These are phyloP conservation scores for Conticribra weissflogii DNA, from an alignment of 108 stramenopile species.

Conservation along the genomic window DNA sequence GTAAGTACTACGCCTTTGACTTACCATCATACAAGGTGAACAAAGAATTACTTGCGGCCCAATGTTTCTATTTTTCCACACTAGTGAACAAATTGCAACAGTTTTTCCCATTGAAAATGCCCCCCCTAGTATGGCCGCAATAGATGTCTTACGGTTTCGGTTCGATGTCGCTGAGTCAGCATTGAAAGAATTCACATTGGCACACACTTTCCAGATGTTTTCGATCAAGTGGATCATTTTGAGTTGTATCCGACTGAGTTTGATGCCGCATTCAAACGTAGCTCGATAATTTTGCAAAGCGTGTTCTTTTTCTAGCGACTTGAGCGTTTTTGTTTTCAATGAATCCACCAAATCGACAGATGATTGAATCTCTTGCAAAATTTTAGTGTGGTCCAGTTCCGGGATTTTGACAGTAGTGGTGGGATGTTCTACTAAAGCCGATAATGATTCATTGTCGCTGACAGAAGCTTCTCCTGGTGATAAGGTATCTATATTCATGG, in stretches of 20 bases:
- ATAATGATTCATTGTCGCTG: neutral
- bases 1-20: slow-evolving; percentile 14
- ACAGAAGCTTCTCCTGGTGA: neutral
- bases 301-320: slow-evolving; percentile 11
- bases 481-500: neutral
- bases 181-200: neutral
- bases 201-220: slow-evolving; percentile 18
- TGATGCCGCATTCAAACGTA: slow-evolving; percentile 19
- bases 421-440: neutral
- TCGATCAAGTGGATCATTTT: slow-evolving; percentile 33
- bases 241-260: slow-evolving; percentile 25
- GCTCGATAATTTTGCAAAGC: slow-evolving; percentile 9
- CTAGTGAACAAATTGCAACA: slow-evolving; percentile 46
- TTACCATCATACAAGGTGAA: slow-evolving; percentile 60
- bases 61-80: slow-evolving; percentile 55
- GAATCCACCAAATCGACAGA: neutral
- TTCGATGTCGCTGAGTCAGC: neutral
- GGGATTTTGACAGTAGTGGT: too few relatives aligned
- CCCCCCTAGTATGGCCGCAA: slow-evolving; percentile 58
- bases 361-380: neutral
- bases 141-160: neutral
- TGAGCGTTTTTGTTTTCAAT: slow-evolving; percentile 4
- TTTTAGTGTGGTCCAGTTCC: neutral
- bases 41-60: slow-evolving; percentile 74
- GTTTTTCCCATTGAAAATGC: slow-evolving; percentile 66